phyloP scores from a whole-genome alignment of 768 basidiomycete species.

The Gyrodon lividus region DNA sequence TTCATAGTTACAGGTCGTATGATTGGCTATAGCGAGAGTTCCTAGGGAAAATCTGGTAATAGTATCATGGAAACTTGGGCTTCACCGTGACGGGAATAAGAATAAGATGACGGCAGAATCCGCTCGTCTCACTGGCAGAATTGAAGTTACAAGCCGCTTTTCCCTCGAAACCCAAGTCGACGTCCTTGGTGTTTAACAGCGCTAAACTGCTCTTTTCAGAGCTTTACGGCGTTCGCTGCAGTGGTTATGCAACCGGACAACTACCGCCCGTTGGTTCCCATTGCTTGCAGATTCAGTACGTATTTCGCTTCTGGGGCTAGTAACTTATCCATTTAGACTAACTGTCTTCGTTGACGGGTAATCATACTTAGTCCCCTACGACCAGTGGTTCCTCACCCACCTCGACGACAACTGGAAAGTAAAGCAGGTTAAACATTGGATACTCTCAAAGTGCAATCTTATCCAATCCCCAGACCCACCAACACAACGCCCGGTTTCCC shows the following conservation, averaged over 20 bases:
- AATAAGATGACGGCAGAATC: not conserved
- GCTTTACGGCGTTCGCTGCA: not conserved
- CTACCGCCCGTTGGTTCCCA: slow-evolving; percentile 33
- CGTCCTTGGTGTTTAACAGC: not conserved
- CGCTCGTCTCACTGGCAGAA: not conserved
- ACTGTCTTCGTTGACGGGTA: slow-evolving; percentile 1
- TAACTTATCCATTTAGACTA: not conserved
- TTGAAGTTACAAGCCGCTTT: too few relatives aligned
- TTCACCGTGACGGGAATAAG: not conserved
- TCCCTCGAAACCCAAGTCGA: too few relatives aligned
- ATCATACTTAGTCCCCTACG: slow-evolving; percentile 52
- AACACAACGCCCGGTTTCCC: slow-evolving; percentile 53
- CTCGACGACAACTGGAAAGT: slow-evolving; percentile 60
- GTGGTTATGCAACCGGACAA: slow-evolving; percentile 9
- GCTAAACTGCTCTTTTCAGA: not conserved
- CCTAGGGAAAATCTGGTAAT: too few relatives aligned
- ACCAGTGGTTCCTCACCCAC: slow-evolving; percentile 79
- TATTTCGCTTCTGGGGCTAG: slow-evolving; percentile 6
- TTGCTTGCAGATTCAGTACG: slow-evolving; percentile 60
- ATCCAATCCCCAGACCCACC: slow-evolving; percentile 28
- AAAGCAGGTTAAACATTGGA: slow-evolving; percentile 58
- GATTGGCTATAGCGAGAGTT: too few relatives aligned
- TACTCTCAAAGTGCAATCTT: slow-evolving; percentile 57
- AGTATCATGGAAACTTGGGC: too few relatives aligned
- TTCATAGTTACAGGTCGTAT: slow-evolving; percentile 1